Base-by-base conservation (phyloP, 2,329 filamentous ascomycete genomes). In the Diaporthe ampelina region DNA sequence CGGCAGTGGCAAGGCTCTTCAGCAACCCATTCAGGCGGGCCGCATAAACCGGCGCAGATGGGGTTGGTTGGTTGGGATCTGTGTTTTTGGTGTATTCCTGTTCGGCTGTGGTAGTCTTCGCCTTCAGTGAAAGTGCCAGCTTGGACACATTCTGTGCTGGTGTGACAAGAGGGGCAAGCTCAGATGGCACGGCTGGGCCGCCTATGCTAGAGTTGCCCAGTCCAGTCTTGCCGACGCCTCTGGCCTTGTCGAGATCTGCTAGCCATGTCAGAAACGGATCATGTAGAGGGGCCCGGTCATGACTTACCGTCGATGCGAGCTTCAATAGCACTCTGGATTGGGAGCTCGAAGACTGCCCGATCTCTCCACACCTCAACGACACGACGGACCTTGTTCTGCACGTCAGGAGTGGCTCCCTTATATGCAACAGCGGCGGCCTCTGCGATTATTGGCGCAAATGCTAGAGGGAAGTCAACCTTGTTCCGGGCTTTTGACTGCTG, bases 291-390 rank as follows among this genome's bases (percentile, higher is more conserved):
- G 3, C n/a, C 21, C 19, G 6, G 19, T 29, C 52, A 59, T 32
- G 11, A 78, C 88, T 77, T 86, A 96, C 94, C 95, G 77, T 95
- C 92, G 70, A 98, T 88, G 40, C 94, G 90, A 74, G 90, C 86
- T 81, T 98, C 96, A 70, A 98, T 91, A 1, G 93, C 93, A 73
- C 92, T 91, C 81, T 98, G 93, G 65, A 98, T 94, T 0, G 93
- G 90, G 0, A 83, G 83, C 76, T 97, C 94, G 79, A 99, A 99
- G 59, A 99, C 97, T 70, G 87, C 86, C 48, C 97, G 90, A 79
- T 96, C 92, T 80, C 93, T 93, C 97, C 97, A 99, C 24, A 99
- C 97, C 80, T 98, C 96, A 4, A 98, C 91, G 0, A 98, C 96
- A 43, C 97, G 91, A 75, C 93, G 90, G 50, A 99, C 87, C 82